These are phyloP conservation scores for Saururus chinensis DNA, from an alignment of 164 flowering plant genomes.

Conservation along the genomic window DNA sequence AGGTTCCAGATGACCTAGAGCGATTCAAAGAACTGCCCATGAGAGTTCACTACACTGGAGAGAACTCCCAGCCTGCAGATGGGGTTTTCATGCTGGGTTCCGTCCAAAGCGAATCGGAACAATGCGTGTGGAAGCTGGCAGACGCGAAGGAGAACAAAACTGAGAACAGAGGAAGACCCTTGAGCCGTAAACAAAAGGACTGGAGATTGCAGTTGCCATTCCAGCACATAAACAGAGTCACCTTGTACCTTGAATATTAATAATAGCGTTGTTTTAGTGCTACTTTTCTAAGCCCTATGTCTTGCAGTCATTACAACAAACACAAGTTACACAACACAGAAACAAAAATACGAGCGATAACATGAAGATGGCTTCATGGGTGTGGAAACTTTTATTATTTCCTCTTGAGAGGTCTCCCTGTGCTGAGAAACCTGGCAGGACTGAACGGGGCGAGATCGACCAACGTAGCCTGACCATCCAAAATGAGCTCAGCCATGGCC, in stretches of 20 bases:
- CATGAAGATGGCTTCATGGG: neutral
- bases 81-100: constrained; percentile 63
- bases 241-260: constrained; percentile 37
- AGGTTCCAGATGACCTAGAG: constrained; percentile 68
- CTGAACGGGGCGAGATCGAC: constrained; percentile 70
- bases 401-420: neutral
- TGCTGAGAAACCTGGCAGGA: constrained; percentile 46
- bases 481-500: constrained; percentile 77
- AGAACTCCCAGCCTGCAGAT: constrained; percentile 20
- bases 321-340: neutral
- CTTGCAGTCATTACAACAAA: neutral
- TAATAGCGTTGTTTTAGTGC: neutral
- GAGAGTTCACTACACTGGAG: constrained; percentile 52
- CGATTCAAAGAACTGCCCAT: constrained; percentile 78
- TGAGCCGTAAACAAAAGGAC: constrained; percentile 72
- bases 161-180: constrained; percentile 61
- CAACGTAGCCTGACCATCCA: constrained; percentile 56
- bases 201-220: constrained; percentile 65
- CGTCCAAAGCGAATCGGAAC: constrained; percentile 37
- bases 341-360: neutral
- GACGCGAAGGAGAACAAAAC: constrained; percentile 76
- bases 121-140: constrained; percentile 82
- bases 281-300: neutral
- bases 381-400: neutral
- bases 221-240: constrained; percentile 35